Conservation (phyloP, 345 rosid genomes). For the Viola odorata region DNA sequence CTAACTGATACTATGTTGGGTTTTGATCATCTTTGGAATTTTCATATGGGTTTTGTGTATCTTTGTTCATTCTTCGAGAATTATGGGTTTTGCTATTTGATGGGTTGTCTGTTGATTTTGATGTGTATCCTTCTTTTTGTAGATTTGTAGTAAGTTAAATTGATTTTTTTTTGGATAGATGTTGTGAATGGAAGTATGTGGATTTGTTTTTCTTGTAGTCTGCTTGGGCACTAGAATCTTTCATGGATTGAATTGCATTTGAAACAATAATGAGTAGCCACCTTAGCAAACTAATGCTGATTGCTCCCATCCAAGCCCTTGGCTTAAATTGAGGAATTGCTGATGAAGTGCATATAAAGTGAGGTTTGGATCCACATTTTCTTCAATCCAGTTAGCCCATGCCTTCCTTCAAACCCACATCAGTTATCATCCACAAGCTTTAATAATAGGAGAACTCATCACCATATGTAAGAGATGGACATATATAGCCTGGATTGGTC, state of each 20-base stretch:
- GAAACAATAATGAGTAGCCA: too few relatives aligned
- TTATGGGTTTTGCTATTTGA: background rate
- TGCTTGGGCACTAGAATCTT: too few relatives aligned
- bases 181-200: background rate
- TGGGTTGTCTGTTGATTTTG: conserved; percentile 8
- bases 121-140: background rate
- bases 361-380: background rate
- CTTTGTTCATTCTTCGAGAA: conserved; percentile 4
- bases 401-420: background rate
- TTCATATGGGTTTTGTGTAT: conserved; percentile 25
- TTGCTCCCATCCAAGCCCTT: too few relatives aligned
- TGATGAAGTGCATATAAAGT: background rate
- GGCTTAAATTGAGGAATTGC: background rate
- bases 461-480: too few relatives aligned
- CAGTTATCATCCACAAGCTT: too few relatives aligned
- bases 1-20: conserved; percentile 5
- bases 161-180: background rate
- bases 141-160: background rate
- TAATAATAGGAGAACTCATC: too few relatives aligned
- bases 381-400: conserved; percentile 1
- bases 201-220: too few relatives aligned
- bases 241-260: too few relatives aligned
- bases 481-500: too few relatives aligned
- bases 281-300: too few relatives aligned
- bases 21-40: conserved; percentile 5